Percentiles rank a stretch among this genome's conserved stretches.
Evolutionary conservation across 768 basidiomycete genomes (phyloP).

Genomic region (Russula sp.): DNA sequence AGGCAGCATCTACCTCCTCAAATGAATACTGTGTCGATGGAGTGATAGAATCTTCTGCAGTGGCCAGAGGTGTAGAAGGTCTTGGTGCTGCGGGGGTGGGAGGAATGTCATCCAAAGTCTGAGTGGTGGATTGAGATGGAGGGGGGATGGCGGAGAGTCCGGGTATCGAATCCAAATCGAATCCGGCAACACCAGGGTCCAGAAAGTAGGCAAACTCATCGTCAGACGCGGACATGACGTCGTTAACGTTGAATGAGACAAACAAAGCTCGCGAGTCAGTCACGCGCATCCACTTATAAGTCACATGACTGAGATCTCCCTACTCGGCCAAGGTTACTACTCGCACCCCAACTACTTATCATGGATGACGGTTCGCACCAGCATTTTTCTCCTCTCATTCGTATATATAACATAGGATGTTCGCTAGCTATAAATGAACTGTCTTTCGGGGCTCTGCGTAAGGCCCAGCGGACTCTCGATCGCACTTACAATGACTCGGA

Average conservation of each 20-base stretch:
- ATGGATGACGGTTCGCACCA: conserved; percentile 10
- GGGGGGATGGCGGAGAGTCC: conserved; percentile 30
- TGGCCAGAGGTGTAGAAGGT: not conserved
- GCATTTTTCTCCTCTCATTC: not conserved
- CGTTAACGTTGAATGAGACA: not conserved
- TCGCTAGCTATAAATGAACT: conserved; percentile 16
- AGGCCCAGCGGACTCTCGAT: conserved; percentile 26
- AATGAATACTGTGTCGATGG: conserved; percentile 30
- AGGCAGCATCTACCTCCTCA: conserved; percentile 34
- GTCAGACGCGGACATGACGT: conserved; percentile 31
- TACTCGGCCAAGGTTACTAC: too few species aligned
- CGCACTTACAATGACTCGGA: conserved; percentile 19
- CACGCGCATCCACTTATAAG: not conserved
- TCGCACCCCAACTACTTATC: not conserved
- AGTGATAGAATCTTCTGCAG: not conserved
- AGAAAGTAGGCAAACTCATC: conserved; percentile 55
- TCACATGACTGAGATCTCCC: conserved; percentile 2
- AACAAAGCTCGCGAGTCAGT: not conserved
- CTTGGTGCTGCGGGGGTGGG: not conserved
- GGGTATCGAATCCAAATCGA: conserved; percentile 46
- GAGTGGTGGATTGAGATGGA: not conserved
- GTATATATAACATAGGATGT: not conserved
- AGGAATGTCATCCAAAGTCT: not conserved
- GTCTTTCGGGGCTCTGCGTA: conserved; percentile 28
- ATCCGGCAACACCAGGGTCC: conserved; percentile 51